A percentile compares a stretch with the other conserved stretches of the same genome.
These are phyloP conservation scores for Trichosporon asahii DNA, from an alignment of 1,284 basidiomycete genomes.

Conservation along the genomic window DNA sequence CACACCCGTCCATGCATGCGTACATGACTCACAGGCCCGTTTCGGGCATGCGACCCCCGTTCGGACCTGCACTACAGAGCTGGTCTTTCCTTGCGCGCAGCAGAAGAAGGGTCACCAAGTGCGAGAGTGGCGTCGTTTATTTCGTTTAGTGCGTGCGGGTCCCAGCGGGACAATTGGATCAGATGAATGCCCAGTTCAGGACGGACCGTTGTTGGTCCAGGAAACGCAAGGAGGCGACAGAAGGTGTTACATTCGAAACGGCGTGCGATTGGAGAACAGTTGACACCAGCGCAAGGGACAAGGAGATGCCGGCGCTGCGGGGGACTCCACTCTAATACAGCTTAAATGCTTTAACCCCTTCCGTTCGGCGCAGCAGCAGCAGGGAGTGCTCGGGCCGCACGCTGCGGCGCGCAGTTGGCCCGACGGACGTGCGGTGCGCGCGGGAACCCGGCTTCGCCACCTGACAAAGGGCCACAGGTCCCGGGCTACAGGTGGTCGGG, in stretches of 20 bases:
- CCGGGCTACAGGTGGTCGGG: not conserved
- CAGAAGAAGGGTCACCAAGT: not conserved
- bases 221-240: not conserved
- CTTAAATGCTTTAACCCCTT: slow-evolving; percentile 2
- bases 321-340: not conserved
- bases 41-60: not conserved
- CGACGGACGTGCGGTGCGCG: not conserved
- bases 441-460: not conserved
- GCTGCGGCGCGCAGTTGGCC: not conserved
- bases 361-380: not conserved
- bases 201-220: not conserved
- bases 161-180: not conserved
- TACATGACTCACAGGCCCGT: not conserved
- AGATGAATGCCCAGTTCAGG: not conserved
- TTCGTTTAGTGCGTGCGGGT: not conserved
- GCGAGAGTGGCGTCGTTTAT: not conserved
- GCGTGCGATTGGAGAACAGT: not conserved
- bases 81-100: not conserved
- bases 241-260: not conserved
- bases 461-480: not conserved
- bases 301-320: not conserved
- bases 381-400: not conserved
- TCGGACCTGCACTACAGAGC: not conserved
- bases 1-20: not conserved
- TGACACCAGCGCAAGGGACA: no score